These are phyloP conservation scores for Adansonia grandidieri DNA, from an alignment of 441 rosid genomes.

Conservation along the genomic window DNA sequence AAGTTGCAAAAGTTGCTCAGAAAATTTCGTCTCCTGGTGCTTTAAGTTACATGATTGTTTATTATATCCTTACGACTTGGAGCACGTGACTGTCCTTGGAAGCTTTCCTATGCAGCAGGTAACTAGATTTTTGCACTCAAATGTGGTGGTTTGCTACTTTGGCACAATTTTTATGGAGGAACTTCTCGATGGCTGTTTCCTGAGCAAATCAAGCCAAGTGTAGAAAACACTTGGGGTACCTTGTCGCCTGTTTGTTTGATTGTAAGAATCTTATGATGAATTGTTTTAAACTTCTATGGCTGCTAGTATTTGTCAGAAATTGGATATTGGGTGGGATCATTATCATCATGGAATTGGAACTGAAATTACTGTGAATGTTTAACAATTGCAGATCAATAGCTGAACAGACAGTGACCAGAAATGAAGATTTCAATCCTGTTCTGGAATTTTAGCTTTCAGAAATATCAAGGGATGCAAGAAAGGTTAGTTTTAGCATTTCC, in stretches of 20 bases:
- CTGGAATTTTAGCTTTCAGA: background rate
- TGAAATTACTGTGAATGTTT: background rate
- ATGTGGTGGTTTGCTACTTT: conserved; percentile 7
- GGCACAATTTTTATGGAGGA: conserved; percentile 8
- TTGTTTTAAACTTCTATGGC: conserved; percentile 5
- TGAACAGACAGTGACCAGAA: background rate
- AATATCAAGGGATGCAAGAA: background rate
- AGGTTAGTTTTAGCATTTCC: background rate
- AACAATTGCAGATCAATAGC: conserved; percentile 5
- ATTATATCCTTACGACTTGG: background rate
- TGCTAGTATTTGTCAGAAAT: background rate
- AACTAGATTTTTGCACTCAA: conserved; percentile 18
- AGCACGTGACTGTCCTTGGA: conserved; percentile 27
- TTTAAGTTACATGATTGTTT: conserved; percentile 16
- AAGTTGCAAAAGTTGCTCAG: conserved; percentile 32
- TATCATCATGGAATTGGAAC: background rate
- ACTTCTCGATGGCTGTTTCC: conserved; percentile 16
- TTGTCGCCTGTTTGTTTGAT: conserved; percentile 13
- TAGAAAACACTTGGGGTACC: background rate
- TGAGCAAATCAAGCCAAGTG: conserved; percentile 24
- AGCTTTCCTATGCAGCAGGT: conserved; percentile 17
- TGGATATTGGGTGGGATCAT: background rate
- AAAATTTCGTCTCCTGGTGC: conserved; percentile 29
- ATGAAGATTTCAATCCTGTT: background rate
- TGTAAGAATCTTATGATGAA: conserved; percentile 6